Base-by-base conservation (phyloP, 805 yeast genomes). In the Cyberlindnera xylosilytica region DNA sequence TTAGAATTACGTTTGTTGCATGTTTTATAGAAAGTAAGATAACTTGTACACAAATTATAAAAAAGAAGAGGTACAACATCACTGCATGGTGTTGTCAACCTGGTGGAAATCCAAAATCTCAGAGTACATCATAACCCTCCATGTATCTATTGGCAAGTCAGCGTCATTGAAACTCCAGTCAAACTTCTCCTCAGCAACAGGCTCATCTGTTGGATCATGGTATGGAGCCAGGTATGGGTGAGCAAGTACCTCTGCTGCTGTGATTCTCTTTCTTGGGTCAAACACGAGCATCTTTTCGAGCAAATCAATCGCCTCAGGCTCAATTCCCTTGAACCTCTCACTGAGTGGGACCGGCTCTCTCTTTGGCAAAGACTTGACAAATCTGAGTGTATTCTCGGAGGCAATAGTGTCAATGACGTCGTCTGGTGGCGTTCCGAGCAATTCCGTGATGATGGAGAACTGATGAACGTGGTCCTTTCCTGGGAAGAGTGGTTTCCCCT, bases 161-260 rank as follows among this genome's bases (percentile, higher is more conserved):
- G 97, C 98, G 55, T 95, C 98, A 63, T 93, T 91, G 65, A 91
- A 91, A 57, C 93, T 83, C 99, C 99, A 93, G 66, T 93, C 99
- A 58, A 93, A 93, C 62, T 84, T 85, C 52, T 84, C 87, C 37
- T 81, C 87, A 23, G 98, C 96, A 5, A 78, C 84, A 1, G 99
- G 99, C 67, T 93, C 99, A 66, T 93, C 99, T 4, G 89, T 78
- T 24, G 98, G 96, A 60, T 93, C 99, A 63, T 93, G 99, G 65
- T 91, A 93, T 11, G 96, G 96, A 20, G 88, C 86, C 66, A 93
- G 69, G 64, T 93, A 93, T 9, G 93, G 93, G 63, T 93, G 98
- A 10, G 81, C 75, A 57, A 93, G 73, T 2, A 96, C 95, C 51
- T 87, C 87, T 4, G 82, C 91, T 3, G 98, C 98, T 16, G 95